Evolutionary conservation across 208 protist genomes (phyloP), one percentile per base, ranked within the genome.

Genomic region (Trypanosoma conorhini): DNA sequence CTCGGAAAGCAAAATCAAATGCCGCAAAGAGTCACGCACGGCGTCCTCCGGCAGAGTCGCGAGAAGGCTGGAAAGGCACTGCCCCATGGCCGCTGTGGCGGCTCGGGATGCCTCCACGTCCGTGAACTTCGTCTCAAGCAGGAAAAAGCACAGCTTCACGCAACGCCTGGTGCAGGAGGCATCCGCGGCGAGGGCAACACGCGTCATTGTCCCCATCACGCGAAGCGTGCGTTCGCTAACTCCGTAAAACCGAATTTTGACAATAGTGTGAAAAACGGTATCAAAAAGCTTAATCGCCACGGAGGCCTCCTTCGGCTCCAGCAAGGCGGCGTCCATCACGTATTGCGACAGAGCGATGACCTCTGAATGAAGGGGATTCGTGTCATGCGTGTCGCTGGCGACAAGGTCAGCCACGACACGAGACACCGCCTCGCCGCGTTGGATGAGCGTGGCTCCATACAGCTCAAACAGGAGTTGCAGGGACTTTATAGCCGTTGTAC

Each of bases 381-480:
- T 75, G 12, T 38, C 56, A 46, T 67, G 55, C 24, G 17, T 31
- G 3, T 50, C 12, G 7, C n/a, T n/a, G 8, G 22, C 44, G 51
- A 61, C 60, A 42, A 63, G 46, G 42, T 46, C 73, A 58, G 42
- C 69, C 67, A 58, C 24, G 46, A 73, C 50, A 42, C 19, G 10
- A 51, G 50, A 58, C 9, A 69, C 30, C 10, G 57, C 28, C 22
- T 57, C 40, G 9, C 50, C 35, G 3, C 64, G 61, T 46, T 62
- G 69, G 5, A 63, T 26, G 21, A 68, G 50, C 17, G 50, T 67
- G 28, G 56, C 59, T 17, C 57, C 48, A 57, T 72, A 33, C 58
- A 61, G 21, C 33, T 10, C 7, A 9, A 71, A 73, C 60, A 85
- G 17, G 21, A 56, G 24, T 46, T 74, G 75, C 22, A 81, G 21